phyloP scores from a whole-genome alignment of 768 basidiomycete genomes.

The Pleurotus ostreatus region DNA sequence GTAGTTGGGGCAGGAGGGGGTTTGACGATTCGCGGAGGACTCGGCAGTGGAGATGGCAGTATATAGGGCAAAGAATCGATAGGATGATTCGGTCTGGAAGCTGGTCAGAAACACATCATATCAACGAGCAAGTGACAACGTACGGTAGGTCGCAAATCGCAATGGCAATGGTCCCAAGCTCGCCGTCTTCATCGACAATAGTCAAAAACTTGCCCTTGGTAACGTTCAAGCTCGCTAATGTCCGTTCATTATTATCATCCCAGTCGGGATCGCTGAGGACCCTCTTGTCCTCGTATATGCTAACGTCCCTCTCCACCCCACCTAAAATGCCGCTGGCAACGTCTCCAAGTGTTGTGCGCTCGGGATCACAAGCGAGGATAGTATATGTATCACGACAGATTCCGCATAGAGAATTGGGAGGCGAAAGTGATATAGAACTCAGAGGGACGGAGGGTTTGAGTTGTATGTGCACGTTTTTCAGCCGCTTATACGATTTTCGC shows the following conservation, averaged over 20 bases:
- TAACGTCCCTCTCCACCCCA: slow-evolving; percentile 56
- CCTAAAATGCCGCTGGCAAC: slow-evolving; percentile 68
- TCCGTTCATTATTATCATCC: slow-evolving; percentile 82
- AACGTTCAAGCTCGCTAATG: slow-evolving; percentile 77
- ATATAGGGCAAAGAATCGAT: slow-evolving; percentile 50
- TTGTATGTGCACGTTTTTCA: slow-evolving; percentile 77
- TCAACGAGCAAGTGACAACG: slow-evolving; percentile 27
- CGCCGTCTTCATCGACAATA: slow-evolving; percentile 86
- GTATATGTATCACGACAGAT: slow-evolving; percentile 86
- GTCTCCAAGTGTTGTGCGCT: slow-evolving; percentile 64
- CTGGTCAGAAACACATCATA: too few relatives aligned
- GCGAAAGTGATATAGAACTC: slow-evolving; percentile 57
- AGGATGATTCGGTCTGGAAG: slow-evolving; percentile 51
- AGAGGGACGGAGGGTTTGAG: slow-evolving; percentile 79
- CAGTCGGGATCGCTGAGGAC: slow-evolving; percentile 91
- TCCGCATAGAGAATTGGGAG: slow-evolving; percentile 76
- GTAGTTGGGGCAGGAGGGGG: slow-evolving; percentile 34
- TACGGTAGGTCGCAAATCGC: slow-evolving; percentile 70
- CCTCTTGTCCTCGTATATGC: slow-evolving; percentile 83
- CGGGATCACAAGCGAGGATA: slow-evolving; percentile 68
- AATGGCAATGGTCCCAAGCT: slow-evolving; percentile 66
- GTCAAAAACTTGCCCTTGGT: slow-evolving; percentile 82
- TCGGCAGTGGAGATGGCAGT: slow-evolving; percentile 62
- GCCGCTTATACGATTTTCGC: slow-evolving; percentile 50
- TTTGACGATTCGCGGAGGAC: slow-evolving; percentile 42